These are phyloP conservation scores for Paramicrosporidium saccamoebae DNA, from an alignment of 371 early-diverging fungal genomes.

Conservation along the genomic window DNA sequence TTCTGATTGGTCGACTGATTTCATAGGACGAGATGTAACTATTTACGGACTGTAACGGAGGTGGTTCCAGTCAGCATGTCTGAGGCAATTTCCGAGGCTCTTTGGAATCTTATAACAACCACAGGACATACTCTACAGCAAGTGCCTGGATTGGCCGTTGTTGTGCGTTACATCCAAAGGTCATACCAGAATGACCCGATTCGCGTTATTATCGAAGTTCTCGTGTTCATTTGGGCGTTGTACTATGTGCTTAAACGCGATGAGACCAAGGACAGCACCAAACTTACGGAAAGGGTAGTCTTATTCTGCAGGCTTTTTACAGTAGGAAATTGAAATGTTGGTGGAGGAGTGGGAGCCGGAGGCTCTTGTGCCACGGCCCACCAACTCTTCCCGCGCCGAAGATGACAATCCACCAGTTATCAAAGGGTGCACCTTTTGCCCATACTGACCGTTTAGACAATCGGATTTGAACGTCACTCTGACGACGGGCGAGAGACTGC, in stretches of 20 bases:
- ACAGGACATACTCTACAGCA: too few relatives aligned
- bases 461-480: background rate
- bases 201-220: conserved; percentile 49
- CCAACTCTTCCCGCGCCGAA: conserved; percentile 27
- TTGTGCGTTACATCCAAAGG: conserved; percentile 42
- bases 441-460: conserved; percentile 4
- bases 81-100: too few relatives aligned
- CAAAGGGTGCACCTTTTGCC: conserved; percentile 14
- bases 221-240: conserved; percentile 51
- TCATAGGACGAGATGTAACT: too few relatives aligned
- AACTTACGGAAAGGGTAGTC: conserved; percentile 44
- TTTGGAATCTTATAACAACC: too few relatives aligned
- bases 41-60: too few relatives aligned
- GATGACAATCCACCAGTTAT: conserved; percentile 41
- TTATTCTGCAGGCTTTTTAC: background rate
- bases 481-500: conserved; percentile 2
- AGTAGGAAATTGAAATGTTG: conserved; percentile 63
- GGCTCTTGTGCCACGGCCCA: conserved; percentile 46
- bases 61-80: too few relatives aligned
- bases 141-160: conserved; percentile 44
- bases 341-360: conserved; percentile 88
- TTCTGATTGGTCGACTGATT: too few relatives aligned
- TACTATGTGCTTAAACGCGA: conserved; percentile 55
- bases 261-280: conserved; percentile 43
- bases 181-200: conserved; percentile 88